These are phyloP conservation scores for Candida khao-thaluensis DNA, from an alignment of 805 yeast genomes.

Conservation along the genomic window DNA sequence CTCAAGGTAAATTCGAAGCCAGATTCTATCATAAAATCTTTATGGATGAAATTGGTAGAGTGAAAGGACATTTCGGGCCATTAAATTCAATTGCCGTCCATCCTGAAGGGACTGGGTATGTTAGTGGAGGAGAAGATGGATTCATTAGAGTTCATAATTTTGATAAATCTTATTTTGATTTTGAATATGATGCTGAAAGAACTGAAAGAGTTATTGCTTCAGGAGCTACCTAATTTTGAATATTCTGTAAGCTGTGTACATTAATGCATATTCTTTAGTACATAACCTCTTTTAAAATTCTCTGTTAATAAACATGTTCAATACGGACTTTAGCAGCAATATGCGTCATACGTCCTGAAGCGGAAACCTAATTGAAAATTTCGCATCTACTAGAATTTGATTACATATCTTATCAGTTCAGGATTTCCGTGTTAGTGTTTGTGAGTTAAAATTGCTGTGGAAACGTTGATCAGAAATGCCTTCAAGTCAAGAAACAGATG, in stretches of 20 bases:
- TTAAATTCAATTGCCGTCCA: conserved; percentile 89
- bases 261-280: background rate
- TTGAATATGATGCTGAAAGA: conserved; percentile 87
- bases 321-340: no score
- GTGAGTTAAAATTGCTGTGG: no score
- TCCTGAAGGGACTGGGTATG: conserved; percentile 89
- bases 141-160: conserved; percentile 90
- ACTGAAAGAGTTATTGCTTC: conserved; percentile 48
- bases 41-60: conserved; percentile 94
- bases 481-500: conserved; percentile 8
- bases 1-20: conserved; percentile 96
- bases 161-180: conserved; percentile 90
- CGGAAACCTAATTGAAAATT: background rate
- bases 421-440: no score
- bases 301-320: no score
- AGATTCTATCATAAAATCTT: conserved; percentile 93
- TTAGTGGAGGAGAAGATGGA: conserved; percentile 99
- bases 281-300: no score
- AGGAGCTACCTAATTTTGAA: conserved; percentile 8
- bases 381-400: background rate
- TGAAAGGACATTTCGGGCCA: conserved; percentile 99
- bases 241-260: background rate
- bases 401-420: conserved; percentile 2
- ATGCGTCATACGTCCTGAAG: no score
- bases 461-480: conserved; percentile 6